Conservation (phyloP, 169 alveolate genomes). For the Plasmodium vivax region DNA sequence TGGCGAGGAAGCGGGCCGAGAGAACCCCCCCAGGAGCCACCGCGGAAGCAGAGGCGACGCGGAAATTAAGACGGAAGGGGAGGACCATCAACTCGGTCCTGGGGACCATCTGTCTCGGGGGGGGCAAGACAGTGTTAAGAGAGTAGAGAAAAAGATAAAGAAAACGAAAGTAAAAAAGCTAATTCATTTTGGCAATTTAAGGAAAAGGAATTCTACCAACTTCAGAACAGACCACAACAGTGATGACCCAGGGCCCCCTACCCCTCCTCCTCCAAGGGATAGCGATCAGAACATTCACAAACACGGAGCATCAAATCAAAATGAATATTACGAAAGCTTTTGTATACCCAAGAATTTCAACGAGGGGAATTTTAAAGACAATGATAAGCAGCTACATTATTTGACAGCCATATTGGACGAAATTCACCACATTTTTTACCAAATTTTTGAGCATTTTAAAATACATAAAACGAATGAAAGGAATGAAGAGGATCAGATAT, state of each 20-base stretch:
- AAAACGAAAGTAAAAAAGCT: constrained; percentile 11
- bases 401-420: constrained; percentile 23
- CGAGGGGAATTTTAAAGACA: constrained; percentile 36
- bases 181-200: neutral
- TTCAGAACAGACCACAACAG: neutral
- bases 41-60: neutral
- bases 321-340: constrained; percentile 58
- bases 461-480: constrained; percentile 20
- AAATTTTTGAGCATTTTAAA: constrained; percentile 43
- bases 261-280: neutral
- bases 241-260: neutral
- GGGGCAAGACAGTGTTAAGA: neutral
- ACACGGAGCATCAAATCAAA: neutral
- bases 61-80: neutral
- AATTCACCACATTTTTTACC: constrained; percentile 50
- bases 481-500: constrained; percentile 31
- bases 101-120: neutral
- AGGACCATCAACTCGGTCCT: neutral
- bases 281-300: neutral
- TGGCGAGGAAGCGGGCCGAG: neutral
- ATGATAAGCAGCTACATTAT: constrained; percentile 58
- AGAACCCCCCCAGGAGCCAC: neutral
- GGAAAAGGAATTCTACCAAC: neutral
- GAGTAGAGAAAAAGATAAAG: neutral
- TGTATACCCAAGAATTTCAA: constrained; percentile 49